Evolutionary conservation across 164 flowering plant species (phyloP).

Genomic region (Dillenia turbinata): DNA sequence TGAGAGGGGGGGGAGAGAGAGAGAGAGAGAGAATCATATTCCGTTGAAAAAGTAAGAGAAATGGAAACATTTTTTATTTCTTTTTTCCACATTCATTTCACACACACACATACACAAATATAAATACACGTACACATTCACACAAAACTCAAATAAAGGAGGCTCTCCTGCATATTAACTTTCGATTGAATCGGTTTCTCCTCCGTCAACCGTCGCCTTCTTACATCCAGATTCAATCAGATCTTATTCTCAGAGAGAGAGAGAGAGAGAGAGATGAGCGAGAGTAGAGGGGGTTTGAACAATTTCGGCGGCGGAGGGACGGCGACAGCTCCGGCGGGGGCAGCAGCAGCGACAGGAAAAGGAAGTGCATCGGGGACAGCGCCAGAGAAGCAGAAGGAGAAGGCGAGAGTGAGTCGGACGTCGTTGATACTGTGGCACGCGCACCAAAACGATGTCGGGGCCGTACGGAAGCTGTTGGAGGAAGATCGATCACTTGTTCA

Average conservation of each 20-base stretch:
- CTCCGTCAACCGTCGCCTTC: no score
- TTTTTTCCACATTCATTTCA: no score
- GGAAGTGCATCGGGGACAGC: constrained; percentile 2
- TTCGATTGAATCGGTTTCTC: no score
- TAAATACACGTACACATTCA: no score
- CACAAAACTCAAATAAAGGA: no score
- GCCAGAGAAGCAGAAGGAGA: constrained; percentile 71
- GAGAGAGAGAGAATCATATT: no score
- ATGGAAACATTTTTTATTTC: no score
- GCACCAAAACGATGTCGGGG: constrained; percentile 85
- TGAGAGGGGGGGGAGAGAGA: no score
- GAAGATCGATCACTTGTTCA: constrained; percentile 77
- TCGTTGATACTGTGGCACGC: constrained; percentile 95
- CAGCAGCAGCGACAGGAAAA: constrained; percentile 3
- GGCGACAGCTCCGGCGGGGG: constrained; percentile 17
- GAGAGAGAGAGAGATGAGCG: constrained; percentile 34
- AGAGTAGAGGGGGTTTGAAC: constrained; percentile 26
- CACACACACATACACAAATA: no score
- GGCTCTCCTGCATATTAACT: no score
- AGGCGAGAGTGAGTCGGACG: constrained; percentile 79
- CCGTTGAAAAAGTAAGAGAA: no score
- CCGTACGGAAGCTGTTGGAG: constrained; percentile 82
- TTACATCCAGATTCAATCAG: constrained; percentile 1
- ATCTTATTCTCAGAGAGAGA: constrained; percentile 6
- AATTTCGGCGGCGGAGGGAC: constrained; percentile 15